phyloP scores from a whole-genome alignment of 768 basidiomycete species.

The Collybia nuda region DNA sequence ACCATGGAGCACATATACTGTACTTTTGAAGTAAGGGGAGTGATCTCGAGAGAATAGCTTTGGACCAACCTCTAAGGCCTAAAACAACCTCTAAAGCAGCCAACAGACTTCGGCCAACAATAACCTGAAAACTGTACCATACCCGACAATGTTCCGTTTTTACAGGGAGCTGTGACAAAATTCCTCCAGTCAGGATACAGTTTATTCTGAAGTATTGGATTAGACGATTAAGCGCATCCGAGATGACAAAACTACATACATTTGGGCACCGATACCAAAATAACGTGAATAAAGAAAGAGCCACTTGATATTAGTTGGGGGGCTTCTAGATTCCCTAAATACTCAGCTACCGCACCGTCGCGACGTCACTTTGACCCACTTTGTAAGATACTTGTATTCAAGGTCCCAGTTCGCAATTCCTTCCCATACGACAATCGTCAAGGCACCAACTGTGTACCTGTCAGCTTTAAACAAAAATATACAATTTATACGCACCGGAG shows the following conservation, averaged over 20 bases:
- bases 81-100: constrained; percentile 11
- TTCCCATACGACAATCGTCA: constrained; percentile 10
- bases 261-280: constrained; percentile 3
- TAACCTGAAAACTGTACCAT: constrained; percentile 6
- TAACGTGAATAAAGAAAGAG: constrained; percentile 13
- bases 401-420: constrained; percentile 1
- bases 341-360: background rate
- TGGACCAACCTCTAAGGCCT: constrained; percentile 7
- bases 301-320: constrained; percentile 5
- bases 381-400: constrained; percentile 12
- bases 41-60: background rate
- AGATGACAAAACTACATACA: background rate
- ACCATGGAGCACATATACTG: constrained; percentile 11
- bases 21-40: background rate
- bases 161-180: background rate
- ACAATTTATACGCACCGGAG: background rate
- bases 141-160: background rate
- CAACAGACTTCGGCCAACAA: constrained; percentile 2
- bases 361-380: constrained; percentile 1
- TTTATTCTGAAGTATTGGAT: background rate
- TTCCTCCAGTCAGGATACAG: background rate
- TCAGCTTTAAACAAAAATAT: background rate
- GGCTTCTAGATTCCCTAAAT: background rate
- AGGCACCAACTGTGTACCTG: constrained; percentile 7
- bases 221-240: background rate